A percentile compares a stretch with the other conserved stretches of the same genome.
Evolutionary conservation across 192 early-diverging fungal genomes (phyloP).

Genomic region (Dissophora ornata): DNA sequence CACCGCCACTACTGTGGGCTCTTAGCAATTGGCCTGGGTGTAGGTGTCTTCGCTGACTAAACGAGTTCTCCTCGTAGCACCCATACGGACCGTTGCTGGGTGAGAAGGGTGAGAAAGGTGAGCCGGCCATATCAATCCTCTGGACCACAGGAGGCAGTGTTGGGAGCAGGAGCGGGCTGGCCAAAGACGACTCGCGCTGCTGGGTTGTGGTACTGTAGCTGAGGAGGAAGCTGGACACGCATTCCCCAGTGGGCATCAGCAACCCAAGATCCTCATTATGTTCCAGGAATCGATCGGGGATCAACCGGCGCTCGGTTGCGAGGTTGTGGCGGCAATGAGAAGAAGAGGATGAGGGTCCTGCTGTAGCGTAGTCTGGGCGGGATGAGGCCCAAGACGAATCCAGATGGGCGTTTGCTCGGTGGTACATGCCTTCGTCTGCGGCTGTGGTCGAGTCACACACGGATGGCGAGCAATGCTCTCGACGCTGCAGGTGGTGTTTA

Average conservation of each 20-base stretch:
- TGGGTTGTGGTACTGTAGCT: background rate
- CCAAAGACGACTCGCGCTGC: too few relatives aligned
- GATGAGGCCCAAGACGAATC: background rate
- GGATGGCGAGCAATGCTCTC: conserved; percentile 17
- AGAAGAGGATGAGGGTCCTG: conserved; percentile 11
- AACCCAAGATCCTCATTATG: background rate
- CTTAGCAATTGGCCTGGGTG: conserved; percentile 9
- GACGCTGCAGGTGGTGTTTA: conserved; percentile 47
- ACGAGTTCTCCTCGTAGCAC: background rate
- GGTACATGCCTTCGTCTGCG: conserved; percentile 19
- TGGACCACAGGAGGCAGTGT: conserved; percentile 18
- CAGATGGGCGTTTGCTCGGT: conserved; percentile 14
- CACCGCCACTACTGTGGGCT: conserved; percentile 41
- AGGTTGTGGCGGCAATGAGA: background rate
- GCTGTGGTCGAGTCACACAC: conserved; percentile 9
- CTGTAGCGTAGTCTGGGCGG: background rate
- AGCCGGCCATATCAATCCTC: conserved; percentile 25
- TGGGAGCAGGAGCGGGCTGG: conserved; percentile 7
- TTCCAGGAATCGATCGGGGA: background rate
- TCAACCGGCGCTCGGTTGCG: background rate
- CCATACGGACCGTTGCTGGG: conserved; percentile 16
- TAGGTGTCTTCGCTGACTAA: background rate
- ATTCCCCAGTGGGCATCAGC: background rate
- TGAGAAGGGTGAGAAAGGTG: conserved; percentile 16
- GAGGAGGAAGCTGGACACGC: conserved; percentile 4